Conservation (phyloP, 108 stramenopile species). For the Aureococcus anophagefferens region DNA sequence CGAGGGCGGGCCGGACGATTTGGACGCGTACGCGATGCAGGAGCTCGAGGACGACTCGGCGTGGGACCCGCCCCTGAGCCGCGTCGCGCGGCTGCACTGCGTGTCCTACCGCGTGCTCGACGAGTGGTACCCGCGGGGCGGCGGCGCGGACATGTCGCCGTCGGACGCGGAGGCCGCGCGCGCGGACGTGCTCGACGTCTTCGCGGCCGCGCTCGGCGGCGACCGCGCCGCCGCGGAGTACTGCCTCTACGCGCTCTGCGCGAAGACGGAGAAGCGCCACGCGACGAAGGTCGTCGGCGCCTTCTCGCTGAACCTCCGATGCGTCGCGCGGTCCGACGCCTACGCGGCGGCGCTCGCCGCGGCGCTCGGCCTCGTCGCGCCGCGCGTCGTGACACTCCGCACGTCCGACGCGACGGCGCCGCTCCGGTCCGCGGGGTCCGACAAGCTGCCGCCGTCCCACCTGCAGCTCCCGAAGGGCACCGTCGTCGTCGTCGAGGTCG, state of each 20-base stretch:
- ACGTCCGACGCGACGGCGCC: background rate
- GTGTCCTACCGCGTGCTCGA: background rate
- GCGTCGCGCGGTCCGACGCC: background rate
- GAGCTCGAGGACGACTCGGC: background rate
- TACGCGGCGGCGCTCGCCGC: background rate
- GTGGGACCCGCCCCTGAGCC: background rate
- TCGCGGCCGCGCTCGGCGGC: background rate
- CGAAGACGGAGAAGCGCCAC: background rate
- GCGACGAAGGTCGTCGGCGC: background rate
- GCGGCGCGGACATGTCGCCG: background rate
- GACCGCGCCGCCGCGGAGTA: background rate
- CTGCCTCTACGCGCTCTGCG: background rate
- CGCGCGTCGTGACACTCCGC: background rate
- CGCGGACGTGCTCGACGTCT: background rate
- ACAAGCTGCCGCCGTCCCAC: background rate
- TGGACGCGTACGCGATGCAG: background rate
- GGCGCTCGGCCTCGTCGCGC: background rate
- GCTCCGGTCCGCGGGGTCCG: background rate
- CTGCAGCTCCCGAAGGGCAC: background rate
- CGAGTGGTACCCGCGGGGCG: background rate
- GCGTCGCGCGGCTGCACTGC: background rate
- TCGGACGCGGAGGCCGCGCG: background rate
- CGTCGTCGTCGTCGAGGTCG: background rate
- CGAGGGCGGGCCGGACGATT: too few species aligned
- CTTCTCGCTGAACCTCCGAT: background rate